Evolutionary conservation across 306 rosid genomes (phyloP).

Genomic region (Ceratonia siliqua): DNA sequence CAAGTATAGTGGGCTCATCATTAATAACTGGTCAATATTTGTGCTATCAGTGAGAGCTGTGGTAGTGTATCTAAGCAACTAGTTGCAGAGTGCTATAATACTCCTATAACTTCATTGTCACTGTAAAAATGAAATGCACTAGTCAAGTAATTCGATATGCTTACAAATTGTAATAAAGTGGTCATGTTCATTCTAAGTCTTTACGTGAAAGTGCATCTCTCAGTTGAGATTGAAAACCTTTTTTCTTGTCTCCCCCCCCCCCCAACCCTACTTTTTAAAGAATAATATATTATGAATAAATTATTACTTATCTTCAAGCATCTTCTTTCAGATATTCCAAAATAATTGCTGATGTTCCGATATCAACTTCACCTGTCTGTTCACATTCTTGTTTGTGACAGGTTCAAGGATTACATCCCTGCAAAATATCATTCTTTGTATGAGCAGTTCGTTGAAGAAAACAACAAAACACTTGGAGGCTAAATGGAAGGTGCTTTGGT

Average conservation of each 20-base stretch:
- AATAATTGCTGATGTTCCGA: slow-evolving; percentile 24
- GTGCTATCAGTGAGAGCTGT: slow-evolving; percentile 8
- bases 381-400: slow-evolving; percentile 41
- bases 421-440: slow-evolving; percentile 78
- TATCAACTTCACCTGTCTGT: slow-evolving; percentile 26
- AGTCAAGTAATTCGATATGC: slow-evolving; percentile 9
- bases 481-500: slow-evolving; percentile 17
- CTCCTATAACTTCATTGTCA: slow-evolving; percentile 22
- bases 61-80: slow-evolving; percentile 9
- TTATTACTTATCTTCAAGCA: not conserved
- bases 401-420: slow-evolving; percentile 89
- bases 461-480: not conserved
- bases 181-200: not conserved
- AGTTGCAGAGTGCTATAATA: not conserved
- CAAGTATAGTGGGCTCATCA: not conserved
- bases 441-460: slow-evolving; percentile 58
- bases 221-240: slow-evolving; percentile 10
- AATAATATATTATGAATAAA: not conserved
- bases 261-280: not conserved
- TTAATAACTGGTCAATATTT: slow-evolving; percentile 14
- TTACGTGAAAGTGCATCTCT: not conserved
- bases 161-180: not conserved
- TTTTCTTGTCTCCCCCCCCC: not conserved
- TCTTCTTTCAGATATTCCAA: not conserved
- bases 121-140: slow-evolving; percentile 5